These are phyloP conservation scores for Lachancea thermotolerans DNA, from an alignment of 805 yeast species.

Conservation along the genomic window DNA sequence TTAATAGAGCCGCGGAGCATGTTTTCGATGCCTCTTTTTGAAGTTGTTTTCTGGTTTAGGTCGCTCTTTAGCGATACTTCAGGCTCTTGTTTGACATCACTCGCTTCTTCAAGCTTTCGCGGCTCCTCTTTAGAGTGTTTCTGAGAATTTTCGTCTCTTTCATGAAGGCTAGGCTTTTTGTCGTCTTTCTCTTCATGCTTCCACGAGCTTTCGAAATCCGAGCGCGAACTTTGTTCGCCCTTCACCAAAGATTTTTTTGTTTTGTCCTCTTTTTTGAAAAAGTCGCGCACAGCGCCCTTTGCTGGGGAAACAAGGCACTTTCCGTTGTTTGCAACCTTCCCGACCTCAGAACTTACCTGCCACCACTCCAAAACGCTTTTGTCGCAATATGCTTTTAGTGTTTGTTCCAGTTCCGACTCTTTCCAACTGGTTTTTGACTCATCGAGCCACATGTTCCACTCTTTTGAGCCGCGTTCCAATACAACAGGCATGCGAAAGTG, in stretches of 20 bases:
- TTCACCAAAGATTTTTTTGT: not conserved
- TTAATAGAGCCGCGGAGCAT: constrained; percentile 6
- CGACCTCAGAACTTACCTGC: constrained; percentile 57
- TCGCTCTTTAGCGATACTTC: not conserved
- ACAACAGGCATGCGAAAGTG: constrained; percentile 78
- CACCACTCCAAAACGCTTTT: constrained; percentile 41
- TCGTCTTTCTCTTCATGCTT: constrained; percentile 2
- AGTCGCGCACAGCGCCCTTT: constrained; percentile 11
- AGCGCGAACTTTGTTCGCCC: not conserved
- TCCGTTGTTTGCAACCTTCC: constrained; percentile 47
- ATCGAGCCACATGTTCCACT: constrained; percentile 61
- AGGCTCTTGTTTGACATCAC: not conserved
- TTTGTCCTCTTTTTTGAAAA: constrained; percentile 7
- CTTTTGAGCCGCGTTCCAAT: constrained; percentile 48
- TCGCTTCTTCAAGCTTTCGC: not conserved
- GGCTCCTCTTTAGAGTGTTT: not conserved
- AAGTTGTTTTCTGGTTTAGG: not conserved
- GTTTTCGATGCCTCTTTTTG: not conserved
- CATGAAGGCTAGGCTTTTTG: not conserved
- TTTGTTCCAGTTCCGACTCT: constrained; percentile 33
- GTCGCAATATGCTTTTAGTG: constrained; percentile 35
- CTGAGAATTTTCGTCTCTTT: not conserved
- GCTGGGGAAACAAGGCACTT: constrained; percentile 29
- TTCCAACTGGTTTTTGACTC: constrained; percentile 34
- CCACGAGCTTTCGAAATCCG: not conserved